Base-by-base conservation (phyloP, 192 early-diverging fungal species). In the Backusella macrospora region DNA sequence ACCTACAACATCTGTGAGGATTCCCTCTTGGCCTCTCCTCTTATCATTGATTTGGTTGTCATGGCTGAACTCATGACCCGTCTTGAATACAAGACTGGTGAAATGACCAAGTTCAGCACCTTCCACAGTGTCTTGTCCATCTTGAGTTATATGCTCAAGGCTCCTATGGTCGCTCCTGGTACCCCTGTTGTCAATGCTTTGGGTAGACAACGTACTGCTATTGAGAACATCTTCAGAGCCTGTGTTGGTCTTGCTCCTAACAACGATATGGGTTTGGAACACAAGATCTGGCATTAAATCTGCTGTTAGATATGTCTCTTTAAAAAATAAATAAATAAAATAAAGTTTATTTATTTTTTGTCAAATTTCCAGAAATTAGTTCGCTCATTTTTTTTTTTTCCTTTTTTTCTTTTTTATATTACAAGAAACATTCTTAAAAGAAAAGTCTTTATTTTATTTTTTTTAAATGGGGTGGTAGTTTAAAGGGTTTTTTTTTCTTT, bases 1-100 rank as follows among this genome's bases (percentile, higher is more conserved):
- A 78, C 97, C 79, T 98, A 97, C 90, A 99, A 99, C 86, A 95
- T 96, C 34, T 99, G 98, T 85, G 98, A 99, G 86, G 98, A 99
- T 82, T 98, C 96, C 55, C 91, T 99, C 72, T 89, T 99, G 72
- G 98, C 98, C 66, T 94, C 94, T 65, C 98, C 98, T 48, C 86
- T 99, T 48, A 99, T 99, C 85, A 88, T 99, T 79, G 98, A 99
- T 76, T 84, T 99, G 74, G 91, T 92, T 69, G 93, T 98, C 80
- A 83, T 99, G 80, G 92, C 95, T 71, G 98, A 99, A 87, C 87
- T 99, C 71, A 95, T 98, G 93, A 96, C 96, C 63, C 96, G 98
- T 80, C 95, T 99, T 73, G 68, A 90, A 74, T 99, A 96, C 91
- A 87, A 91, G 82, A 92, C 90, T 13, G 90, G 83, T 26, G 91